phyloP scores from a whole-genome alignment of 177 flowering plant species.

The Vitis hybrid region DNA sequence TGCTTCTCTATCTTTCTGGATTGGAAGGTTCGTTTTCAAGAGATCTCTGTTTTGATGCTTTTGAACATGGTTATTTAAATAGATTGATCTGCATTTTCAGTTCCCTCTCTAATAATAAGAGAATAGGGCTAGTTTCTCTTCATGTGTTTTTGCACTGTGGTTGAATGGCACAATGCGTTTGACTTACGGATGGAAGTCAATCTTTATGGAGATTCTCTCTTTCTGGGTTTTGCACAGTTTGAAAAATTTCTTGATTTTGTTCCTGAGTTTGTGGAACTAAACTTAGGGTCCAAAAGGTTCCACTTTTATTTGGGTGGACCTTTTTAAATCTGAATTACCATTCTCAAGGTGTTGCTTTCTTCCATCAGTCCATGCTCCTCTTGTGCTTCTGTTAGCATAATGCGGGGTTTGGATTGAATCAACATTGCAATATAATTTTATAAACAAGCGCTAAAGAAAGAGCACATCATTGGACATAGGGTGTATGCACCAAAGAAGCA shows the following conservation, averaged over 20 bases:
- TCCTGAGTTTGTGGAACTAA: not conserved
- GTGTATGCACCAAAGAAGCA: no score
- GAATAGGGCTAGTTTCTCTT: no score
- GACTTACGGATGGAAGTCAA: no score
- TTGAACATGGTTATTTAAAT: no score
- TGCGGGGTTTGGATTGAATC: not conserved
- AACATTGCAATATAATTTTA: not conserved
- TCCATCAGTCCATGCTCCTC: not conserved
- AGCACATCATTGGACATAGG: no score
- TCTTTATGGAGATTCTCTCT: not conserved
- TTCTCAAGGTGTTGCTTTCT: not conserved
- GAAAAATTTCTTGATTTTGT: not conserved
- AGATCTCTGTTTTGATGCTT: no score
- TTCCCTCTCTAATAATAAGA: no score
- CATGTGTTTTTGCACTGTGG: not conserved
- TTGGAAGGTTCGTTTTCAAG: constrained; percentile 62
- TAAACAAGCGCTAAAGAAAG: no score
- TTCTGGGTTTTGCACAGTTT: not conserved
- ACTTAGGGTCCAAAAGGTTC: not conserved
- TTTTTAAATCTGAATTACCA: not conserved
- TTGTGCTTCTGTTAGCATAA: not conserved
- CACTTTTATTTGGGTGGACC: not conserved
- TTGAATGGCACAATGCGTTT: no score
- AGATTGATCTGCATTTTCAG: no score
- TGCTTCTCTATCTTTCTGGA: constrained; percentile 89